Base-by-base conservation (phyloP, 2,329 filamentous ascomycete species). In the Penicillium sp. region DNA sequence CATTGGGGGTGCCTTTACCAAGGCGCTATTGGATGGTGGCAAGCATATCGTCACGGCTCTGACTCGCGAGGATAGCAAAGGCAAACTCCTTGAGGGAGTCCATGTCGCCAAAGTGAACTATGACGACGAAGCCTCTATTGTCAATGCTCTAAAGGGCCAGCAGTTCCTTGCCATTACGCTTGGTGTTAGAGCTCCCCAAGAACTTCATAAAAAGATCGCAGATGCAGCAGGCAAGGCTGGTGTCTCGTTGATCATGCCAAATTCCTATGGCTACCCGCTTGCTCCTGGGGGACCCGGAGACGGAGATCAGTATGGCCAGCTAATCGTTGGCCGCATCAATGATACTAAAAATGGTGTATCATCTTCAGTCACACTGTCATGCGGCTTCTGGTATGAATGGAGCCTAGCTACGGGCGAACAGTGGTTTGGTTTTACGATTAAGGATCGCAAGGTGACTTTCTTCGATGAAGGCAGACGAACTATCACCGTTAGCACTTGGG, bases 401-500 rank as follows among this genome's bases (percentile, higher is more conserved):
- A 79, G 76, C 41, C 64, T 82, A 3, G 70, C 64, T 0, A 61
- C 66, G 1, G 64, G 63, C 0, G 49, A 58, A 6, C 53, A 66
- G 15, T 59, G 63, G 37, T 81, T 70, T 53, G 81, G 81, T 1
- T 80, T 83, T 60, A 76, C 81, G 37, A 66, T 83, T 26, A 58
- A 67, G 5, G 68, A 76, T 9, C 67, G 66, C 2, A 69, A 62
- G 15, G 65, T 77, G 3, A 77, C 72, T 0, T 67, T 82, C 10
- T 81, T 75, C 51, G 83, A 84, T 52, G 80, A 83, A 9, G 86
- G 86, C 0, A 75, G 75, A 12, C 77, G 75, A 1, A 77, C 70
- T 47, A 81, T 87, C 60, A 83, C 80, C 53, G 80, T 75, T 1
- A 82, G 79, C n/a, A 88, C 86, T 0, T 85, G 80, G 79, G 60